A percentile compares a stretch with the other conserved stretches of the same genome.
Evolutionary conservation across 2,329 filamentous ascomycete genomes (phyloP).

Genomic region (Botryotinia narcissicola): DNA sequence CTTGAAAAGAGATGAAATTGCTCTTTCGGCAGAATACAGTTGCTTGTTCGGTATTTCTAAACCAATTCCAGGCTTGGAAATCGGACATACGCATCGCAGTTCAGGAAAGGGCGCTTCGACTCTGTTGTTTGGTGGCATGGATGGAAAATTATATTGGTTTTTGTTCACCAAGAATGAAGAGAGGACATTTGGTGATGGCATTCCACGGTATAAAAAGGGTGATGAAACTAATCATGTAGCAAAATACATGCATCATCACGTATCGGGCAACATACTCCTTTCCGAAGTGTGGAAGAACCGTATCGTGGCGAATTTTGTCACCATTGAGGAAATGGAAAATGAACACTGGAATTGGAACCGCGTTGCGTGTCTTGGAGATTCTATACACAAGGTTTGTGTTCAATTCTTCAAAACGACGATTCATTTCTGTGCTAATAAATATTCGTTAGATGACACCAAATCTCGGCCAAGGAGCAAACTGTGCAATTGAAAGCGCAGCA

Average conservation of each 20-base stretch:
- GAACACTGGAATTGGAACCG: conserved; percentile 26
- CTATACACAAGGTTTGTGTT: conserved; percentile 25
- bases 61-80: conserved; percentile 18
- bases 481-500: conserved; percentile 43
- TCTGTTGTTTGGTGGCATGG: conserved; percentile 7
- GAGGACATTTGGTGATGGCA: not conserved
- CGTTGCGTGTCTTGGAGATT: conserved; percentile 29
- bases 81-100: conserved; percentile 23
- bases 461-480: conserved; percentile 43
- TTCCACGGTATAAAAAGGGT: conserved; percentile 3
- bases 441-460: conserved; percentile 12
- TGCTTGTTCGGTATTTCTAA: conserved; percentile 31
- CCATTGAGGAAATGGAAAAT: conserved; percentile 21
- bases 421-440: not conserved
- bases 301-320: conserved; percentile 1
- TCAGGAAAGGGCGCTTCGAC: conserved; percentile 10
- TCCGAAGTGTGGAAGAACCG: conserved; percentile 6
- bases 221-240: conserved; percentile 8
- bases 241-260: conserved; percentile 2
- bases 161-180: conserved; percentile 15
- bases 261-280: conserved; percentile 11
- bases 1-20: not conserved
- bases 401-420: conserved; percentile 20
- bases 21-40: conserved; percentile 30
- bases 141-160: conserved; percentile 18